These are phyloP conservation scores for Phalaenopsis hybrid DNA, from an alignment of 116 monocot species.

Conservation along the genomic window DNA sequence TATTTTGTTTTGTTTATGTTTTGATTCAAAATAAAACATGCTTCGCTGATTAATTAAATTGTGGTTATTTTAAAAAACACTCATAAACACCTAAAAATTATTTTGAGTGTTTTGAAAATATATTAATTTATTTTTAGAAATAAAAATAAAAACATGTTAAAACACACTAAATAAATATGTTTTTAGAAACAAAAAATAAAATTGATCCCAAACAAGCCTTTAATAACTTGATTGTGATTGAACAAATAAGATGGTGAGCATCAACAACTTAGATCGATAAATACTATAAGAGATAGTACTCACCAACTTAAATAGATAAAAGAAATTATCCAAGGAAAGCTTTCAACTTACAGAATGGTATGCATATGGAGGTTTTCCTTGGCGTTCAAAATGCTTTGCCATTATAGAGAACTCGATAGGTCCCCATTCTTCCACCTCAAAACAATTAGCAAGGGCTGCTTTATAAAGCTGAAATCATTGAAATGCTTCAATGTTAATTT, in stretches of 20 bases:
- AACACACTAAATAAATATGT: too few relatives aligned
- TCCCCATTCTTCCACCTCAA: slow-evolving; percentile 89
- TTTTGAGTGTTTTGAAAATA: not conserved
- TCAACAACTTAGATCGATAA: not conserved
- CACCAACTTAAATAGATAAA: not conserved
- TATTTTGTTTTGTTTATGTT: too few relatives aligned
- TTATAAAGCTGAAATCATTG: slow-evolving; percentile 67
- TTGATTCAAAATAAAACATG: too few relatives aligned
- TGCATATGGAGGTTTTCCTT: slow-evolving; percentile 89
- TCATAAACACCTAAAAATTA: too few relatives aligned
- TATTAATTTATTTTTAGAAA: not conserved
- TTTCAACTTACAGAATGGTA: slow-evolving; percentile 76
- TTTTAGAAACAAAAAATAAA: too few relatives aligned
- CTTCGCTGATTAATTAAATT: too few relatives aligned
- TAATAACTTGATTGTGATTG: not conserved
- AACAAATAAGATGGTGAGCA: not conserved
- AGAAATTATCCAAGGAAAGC: not conserved
- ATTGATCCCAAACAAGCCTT: not conserved
- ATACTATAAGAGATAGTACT: not conserved
- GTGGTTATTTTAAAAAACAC: too few relatives aligned
- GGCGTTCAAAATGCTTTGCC: slow-evolving; percentile 96
- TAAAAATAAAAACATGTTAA: too few relatives aligned
- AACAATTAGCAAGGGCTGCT: slow-evolving; percentile 83
- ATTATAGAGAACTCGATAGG: slow-evolving; percentile 89
- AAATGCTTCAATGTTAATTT: not conserved